Percentiles rank a stretch among this genome's conserved stretches.
These are phyloP conservation scores for Candida pini DNA, from an alignment of 805 yeast species.

Conservation along the genomic window DNA sequence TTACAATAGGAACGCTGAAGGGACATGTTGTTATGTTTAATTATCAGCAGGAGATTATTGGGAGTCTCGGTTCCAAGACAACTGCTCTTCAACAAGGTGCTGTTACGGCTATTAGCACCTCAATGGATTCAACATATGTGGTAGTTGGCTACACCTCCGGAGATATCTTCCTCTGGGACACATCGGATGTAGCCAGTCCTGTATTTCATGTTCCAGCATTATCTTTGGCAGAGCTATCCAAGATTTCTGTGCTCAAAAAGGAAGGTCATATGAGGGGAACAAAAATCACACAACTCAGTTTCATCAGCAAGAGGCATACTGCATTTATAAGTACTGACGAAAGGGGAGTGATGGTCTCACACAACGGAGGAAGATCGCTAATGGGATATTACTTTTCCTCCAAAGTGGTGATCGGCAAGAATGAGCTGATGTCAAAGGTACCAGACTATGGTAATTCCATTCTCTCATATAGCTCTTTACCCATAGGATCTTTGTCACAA, in stretches of 20 bases:
- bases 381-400: constrained; percentile 44
- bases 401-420: constrained; percentile 48
- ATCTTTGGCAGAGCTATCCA: constrained; percentile 15
- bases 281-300: constrained; percentile 39
- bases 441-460: constrained; percentile 20
- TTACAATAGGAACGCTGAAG: constrained; percentile 64
- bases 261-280: constrained; percentile 32
- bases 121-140: constrained; percentile 63
- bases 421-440: constrained; percentile 14
- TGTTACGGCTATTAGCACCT: constrained; percentile 51
- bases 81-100: constrained; percentile 34
- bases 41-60: constrained; percentile 53
- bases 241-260: constrained; percentile 6
- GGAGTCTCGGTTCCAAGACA: constrained; percentile 31
- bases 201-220: constrained; percentile 27
- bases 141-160: constrained; percentile 71
- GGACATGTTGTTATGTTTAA: constrained; percentile 66
- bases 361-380: constrained; percentile 56
- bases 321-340: constrained; percentile 51
- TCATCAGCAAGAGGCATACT: constrained; percentile 49
- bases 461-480: constrained; percentile 45
- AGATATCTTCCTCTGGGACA: constrained; percentile 62
- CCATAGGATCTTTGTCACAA: constrained; percentile 52
- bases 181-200: constrained; percentile 29
- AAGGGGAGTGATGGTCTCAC: constrained; percentile 54